Conservation (phyloP, 148 eudicot genomes). For the Arctostaphylos glauca region DNA sequence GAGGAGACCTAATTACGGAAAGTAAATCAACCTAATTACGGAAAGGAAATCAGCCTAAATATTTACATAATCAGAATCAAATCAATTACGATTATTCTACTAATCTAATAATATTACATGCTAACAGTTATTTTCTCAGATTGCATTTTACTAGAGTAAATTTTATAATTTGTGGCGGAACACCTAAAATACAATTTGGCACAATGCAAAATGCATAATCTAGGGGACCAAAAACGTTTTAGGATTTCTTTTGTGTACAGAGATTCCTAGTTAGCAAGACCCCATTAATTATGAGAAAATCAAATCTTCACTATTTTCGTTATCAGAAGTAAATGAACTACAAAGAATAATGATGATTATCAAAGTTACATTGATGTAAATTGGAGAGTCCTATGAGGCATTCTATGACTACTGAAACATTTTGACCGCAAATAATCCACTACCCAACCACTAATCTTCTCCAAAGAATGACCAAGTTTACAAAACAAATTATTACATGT, state of each 20-base stretch:
- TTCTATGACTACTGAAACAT: neutral
- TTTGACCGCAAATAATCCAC: neutral
- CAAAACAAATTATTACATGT: neutral
- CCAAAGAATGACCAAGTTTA: neutral
- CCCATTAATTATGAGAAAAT: neutral
- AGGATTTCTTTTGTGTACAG: neutral
- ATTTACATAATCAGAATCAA: too few relatives aligned
- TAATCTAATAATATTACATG: too few relatives aligned
- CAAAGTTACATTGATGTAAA: neutral
- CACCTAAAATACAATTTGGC: too few relatives aligned
- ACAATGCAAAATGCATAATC: too few relatives aligned
- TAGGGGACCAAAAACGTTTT: too few relatives aligned
- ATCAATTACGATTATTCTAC: too few relatives aligned
- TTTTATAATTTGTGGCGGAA: too few relatives aligned
- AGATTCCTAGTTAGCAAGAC: neutral
- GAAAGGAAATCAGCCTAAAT: too few relatives aligned
- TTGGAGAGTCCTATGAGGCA: neutral
- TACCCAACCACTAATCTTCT: neutral
- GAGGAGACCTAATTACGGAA: too few relatives aligned
- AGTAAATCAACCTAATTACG: too few relatives aligned
- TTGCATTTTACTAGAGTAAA: too few relatives aligned
- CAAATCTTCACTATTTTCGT: neutral
- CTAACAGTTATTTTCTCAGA: too few relatives aligned
- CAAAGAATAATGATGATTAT: neutral
- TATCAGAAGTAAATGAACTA: neutral